Evolutionary conservation across 176 grass and related monocot genomes (phyloP).

Genomic region (Echinochloa phyllopogon): DNA sequence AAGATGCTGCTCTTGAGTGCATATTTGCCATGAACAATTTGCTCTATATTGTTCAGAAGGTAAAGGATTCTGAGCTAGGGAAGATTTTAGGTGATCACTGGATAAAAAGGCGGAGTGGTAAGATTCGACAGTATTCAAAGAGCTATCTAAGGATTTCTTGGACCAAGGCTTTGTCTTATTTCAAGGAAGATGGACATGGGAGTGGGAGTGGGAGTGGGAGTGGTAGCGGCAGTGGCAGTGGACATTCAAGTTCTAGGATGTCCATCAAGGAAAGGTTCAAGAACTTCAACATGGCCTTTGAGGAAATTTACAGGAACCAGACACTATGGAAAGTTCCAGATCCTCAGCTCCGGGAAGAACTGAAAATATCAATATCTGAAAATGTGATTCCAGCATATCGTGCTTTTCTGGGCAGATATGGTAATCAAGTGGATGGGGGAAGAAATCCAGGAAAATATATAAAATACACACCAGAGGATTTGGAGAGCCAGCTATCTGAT

Average conservation of each 20-base stretch:
- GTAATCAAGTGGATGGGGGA: constrained; percentile 74
- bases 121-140: constrained; percentile 87
- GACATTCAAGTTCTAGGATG: constrained; percentile 79
- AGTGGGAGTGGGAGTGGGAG: constrained; percentile 41
- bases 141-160: constrained; percentile 87
- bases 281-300: constrained; percentile 91
- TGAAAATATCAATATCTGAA: constrained; percentile 94
- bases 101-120: constrained; percentile 70
- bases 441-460: constrained; percentile 68
- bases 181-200: constrained; percentile 76
- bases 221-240: constrained; percentile 53
- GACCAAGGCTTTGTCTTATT: constrained; percentile 77
- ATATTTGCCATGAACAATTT: constrained; percentile 99
- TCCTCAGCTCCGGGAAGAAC: constrained; percentile 86
- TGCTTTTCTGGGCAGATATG: constrained; percentile 84
- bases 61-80: constrained; percentile 92
- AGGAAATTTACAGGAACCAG: constrained; percentile 85
- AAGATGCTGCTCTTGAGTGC: constrained; percentile 76
- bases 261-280: constrained; percentile 90
- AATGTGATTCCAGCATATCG: constrained; percentile 92
- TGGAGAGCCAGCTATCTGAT: constrained; percentile 79
- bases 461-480: constrained; percentile 89
- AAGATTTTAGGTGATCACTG: constrained; percentile 88
- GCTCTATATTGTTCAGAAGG: constrained; percentile 86
- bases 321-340: constrained; percentile 94